These are phyloP conservation scores for Fusarium anthophilum DNA, from an alignment of 2,329 filamentous ascomycete species.

Conservation along the genomic window DNA sequence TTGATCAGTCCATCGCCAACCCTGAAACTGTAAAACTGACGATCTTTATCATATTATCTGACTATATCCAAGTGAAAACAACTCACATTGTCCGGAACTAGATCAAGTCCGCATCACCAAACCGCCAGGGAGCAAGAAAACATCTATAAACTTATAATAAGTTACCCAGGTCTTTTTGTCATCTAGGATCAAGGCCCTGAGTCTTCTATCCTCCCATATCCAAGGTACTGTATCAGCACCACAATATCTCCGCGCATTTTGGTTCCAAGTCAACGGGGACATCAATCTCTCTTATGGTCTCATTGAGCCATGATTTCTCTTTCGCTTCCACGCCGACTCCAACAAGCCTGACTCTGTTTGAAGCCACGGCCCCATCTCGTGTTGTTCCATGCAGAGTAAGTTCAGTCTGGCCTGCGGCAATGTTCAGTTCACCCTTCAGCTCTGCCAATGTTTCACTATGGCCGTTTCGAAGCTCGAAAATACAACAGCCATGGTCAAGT, in stretches of 20 bases:
- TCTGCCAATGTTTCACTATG: constrained; percentile 40
- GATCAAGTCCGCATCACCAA: too few relatives aligned
- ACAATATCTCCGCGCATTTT: constrained; percentile 17
- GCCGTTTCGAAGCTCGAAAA: constrained; percentile 46
- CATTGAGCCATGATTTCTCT: constrained; percentile 42
- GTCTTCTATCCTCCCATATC: too few relatives aligned
- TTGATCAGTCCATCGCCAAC: neutral
- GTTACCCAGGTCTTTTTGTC: too few relatives aligned
- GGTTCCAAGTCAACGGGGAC: constrained; percentile 28
- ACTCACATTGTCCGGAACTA: too few relatives aligned
- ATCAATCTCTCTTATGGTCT: constrained; percentile 44
- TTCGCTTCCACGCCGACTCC: constrained; percentile 38
- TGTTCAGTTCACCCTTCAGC: constrained; percentile 44
- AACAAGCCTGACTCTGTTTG: constrained; percentile 36
- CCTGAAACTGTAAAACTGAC: neutral
- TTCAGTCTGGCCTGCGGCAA: constrained; percentile 42
- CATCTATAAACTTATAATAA: too few relatives aligned
- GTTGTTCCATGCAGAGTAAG: constrained; percentile 41
- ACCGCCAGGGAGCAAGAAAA: too few relatives aligned
- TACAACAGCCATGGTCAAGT: constrained; percentile 44
- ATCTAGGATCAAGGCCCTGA: too few relatives aligned
- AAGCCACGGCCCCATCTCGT: constrained; percentile 14
- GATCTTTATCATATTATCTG: neutral
- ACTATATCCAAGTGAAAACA: too few relatives aligned
- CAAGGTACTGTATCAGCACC: neutral